Conservation (phyloP, 2,329 filamentous ascomycete species). For the Claviceps fusiformis region DNA sequence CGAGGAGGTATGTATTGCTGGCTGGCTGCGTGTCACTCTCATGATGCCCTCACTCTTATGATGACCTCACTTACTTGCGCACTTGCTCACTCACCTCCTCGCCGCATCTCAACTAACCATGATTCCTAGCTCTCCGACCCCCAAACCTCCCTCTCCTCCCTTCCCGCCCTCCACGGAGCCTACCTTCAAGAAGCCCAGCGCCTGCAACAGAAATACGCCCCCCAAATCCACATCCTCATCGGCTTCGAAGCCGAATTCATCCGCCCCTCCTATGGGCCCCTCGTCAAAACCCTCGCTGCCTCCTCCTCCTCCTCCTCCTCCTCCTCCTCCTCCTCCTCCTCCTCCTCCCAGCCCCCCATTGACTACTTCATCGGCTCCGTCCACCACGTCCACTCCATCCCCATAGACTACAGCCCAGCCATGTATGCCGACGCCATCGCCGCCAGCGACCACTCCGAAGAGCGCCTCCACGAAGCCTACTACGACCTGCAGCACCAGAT, state of each 20-base stretch:
- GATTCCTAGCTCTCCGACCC: constrained; percentile 33
- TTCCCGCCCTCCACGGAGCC: constrained; percentile 46
- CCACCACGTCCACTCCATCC: constrained; percentile 75
- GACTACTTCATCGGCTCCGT: constrained; percentile 91
- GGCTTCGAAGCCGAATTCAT: constrained; percentile 95
- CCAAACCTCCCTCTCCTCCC: constrained; percentile 30
- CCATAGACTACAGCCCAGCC: constrained; percentile 71
- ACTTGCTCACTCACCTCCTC: neutral
- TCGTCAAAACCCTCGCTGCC: constrained; percentile 44
- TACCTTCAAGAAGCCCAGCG: constrained; percentile 66
- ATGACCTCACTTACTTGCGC: too few species aligned
- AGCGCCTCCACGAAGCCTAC: constrained; percentile 66
- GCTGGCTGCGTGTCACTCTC: too few species aligned
- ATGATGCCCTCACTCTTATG: too few species aligned
- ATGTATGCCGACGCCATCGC: constrained; percentile 44
- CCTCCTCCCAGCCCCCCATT: constrained; percentile 33
- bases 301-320: constrained; percentile 7
- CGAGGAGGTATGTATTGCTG: constrained; percentile 51
- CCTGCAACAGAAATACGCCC: constrained; percentile 55
- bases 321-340: too few species aligned
- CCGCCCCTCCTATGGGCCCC: constrained; percentile 43
- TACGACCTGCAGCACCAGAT: constrained; percentile 81
- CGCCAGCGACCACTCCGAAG: constrained; percentile 39
- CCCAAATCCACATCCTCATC: constrained; percentile 64
- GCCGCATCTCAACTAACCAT: neutral